phyloP scores from a whole-genome alignment of 768 basidiomycete genomes.

The Filobasidium floriforme region DNA sequence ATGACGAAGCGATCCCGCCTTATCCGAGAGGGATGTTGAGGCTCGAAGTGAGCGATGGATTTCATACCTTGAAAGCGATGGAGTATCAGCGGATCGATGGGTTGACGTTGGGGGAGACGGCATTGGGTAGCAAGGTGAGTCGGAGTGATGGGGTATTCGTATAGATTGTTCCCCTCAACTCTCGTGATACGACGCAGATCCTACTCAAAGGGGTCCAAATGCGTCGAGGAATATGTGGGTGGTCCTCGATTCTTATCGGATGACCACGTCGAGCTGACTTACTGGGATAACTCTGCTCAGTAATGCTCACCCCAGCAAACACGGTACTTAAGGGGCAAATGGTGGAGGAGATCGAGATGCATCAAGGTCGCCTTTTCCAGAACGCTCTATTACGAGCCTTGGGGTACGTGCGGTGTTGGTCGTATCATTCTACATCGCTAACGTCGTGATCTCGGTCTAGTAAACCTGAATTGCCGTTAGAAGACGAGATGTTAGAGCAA shows the following conservation, averaged over 20 bases:
- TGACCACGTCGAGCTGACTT: background rate
- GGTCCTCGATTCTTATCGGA: background rate
- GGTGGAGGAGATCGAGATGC: constrained; percentile 59
- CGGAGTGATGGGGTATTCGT: background rate
- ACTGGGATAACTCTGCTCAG: constrained; percentile 33
- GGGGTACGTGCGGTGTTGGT: constrained; percentile 52
- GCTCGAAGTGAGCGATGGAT: constrained; percentile 73
- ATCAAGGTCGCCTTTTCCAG: constrained; percentile 58
- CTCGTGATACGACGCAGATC: constrained; percentile 50
- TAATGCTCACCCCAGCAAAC: constrained; percentile 66
- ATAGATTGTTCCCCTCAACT: background rate
- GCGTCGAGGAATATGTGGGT: constrained; percentile 54
- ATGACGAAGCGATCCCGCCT: constrained; percentile 57
- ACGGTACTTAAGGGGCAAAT: constrained; percentile 49
- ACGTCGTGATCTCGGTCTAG: background rate
- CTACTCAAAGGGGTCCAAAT: constrained; percentile 62
- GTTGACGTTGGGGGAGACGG: constrained; percentile 65
- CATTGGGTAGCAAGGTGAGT: constrained; percentile 71
- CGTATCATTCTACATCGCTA: background rate
- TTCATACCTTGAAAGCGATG: constrained; percentile 59
- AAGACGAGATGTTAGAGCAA: constrained; percentile 3
- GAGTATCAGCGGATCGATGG: constrained; percentile 65
- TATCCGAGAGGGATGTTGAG: constrained; percentile 74
- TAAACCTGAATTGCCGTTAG: constrained; percentile 11
- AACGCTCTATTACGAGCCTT: constrained; percentile 57